Evolutionary conservation across 306 rosid species (phyloP).

Genomic region (Elaeagnus macrophylla): DNA sequence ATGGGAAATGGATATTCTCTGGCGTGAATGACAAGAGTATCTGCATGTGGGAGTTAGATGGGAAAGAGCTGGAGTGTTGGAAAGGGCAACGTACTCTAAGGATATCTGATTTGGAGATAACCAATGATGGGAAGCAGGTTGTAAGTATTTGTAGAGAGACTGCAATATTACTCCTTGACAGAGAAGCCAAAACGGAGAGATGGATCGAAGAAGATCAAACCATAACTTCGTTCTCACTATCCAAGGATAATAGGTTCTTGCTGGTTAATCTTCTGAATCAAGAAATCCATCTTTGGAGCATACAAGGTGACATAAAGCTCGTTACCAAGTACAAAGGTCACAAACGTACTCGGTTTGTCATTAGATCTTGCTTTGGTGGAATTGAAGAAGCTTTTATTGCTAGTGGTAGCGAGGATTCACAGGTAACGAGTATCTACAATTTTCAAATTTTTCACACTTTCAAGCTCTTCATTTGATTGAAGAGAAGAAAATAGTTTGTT

Average conservation of each 20-base stretch:
- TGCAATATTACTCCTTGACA: conserved; percentile 56
- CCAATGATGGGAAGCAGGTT: conserved; percentile 60
- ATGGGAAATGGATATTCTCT: conserved; percentile 68
- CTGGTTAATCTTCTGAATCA: conserved; percentile 79
- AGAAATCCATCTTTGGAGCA: conserved; percentile 95
- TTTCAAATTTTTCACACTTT: background rate
- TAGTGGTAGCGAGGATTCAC: conserved; percentile 99
- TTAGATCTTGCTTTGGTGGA: conserved; percentile 97
- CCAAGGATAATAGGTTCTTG: conserved; percentile 69
- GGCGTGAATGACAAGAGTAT: conserved; percentile 88
- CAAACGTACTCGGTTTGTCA: conserved; percentile 63
- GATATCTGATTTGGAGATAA: conserved; percentile 86
- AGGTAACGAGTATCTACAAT: conserved; percentile 46
- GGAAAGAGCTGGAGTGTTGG: conserved; percentile 92
- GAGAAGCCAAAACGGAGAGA: conserved; percentile 68
- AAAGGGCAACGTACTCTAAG: conserved; percentile 70
- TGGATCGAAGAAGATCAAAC: conserved; percentile 68
- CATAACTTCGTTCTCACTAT: conserved; percentile 74
- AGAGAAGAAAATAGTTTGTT: no score
- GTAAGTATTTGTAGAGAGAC: conserved; percentile 62
- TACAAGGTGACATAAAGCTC: conserved; percentile 57
- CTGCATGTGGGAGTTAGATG: conserved; percentile 90
- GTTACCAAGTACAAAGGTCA: conserved; percentile 77
- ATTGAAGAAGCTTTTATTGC: conserved; percentile 80
- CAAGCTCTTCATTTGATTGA: no score